These are phyloP conservation scores for Euptelea pleiosperma DNA, from an alignment of 164 flowering plant species.

Conservation along the genomic window DNA sequence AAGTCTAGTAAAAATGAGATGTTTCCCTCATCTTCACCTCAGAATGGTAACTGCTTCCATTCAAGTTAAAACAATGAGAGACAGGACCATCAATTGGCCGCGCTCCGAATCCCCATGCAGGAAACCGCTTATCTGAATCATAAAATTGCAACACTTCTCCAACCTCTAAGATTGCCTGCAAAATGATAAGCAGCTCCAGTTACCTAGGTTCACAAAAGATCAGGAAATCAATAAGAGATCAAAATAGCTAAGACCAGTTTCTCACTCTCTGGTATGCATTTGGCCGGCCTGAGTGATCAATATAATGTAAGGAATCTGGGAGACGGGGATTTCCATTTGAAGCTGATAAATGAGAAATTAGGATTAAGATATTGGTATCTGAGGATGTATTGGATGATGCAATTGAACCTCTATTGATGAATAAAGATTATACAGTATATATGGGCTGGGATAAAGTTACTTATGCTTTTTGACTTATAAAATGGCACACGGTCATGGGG, in stretches of 20 bases:
- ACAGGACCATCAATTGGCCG: slow-evolving; percentile 46
- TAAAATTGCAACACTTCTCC: slow-evolving; percentile 81
- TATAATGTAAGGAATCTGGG: slow-evolving; percentile 79
- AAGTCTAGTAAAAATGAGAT: not conserved
- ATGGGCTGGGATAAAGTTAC: no score
- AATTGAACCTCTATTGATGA: no score
- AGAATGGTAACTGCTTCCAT: slow-evolving; percentile 35
- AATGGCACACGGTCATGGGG: no score
- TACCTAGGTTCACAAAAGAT: not conserved
- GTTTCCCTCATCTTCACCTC: slow-evolving; percentile 50
- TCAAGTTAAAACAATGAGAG: slow-evolving; percentile 90
- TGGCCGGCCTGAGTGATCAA: slow-evolving; percentile 68
- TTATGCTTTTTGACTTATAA: no score
- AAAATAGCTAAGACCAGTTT: not conserved
- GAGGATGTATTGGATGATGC: slow-evolving; percentile 7
- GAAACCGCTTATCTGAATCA: slow-evolving; percentile 72
- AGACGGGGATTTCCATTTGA: slow-evolving; percentile 84
- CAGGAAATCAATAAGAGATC: not conserved
- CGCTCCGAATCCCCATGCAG: slow-evolving; percentile 98
- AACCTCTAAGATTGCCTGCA: slow-evolving; percentile 79
- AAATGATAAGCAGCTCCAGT: not conserved
- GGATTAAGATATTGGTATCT: slow-evolving; percentile 13
- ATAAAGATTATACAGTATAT: no score
- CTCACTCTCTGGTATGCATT: slow-evolving; percentile 92
- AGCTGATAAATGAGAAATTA: slow-evolving; percentile 37